Evolutionary conservation across 1,284 basidiomycete species (phyloP).

Genomic region (Xerocomus tenax): DNA sequence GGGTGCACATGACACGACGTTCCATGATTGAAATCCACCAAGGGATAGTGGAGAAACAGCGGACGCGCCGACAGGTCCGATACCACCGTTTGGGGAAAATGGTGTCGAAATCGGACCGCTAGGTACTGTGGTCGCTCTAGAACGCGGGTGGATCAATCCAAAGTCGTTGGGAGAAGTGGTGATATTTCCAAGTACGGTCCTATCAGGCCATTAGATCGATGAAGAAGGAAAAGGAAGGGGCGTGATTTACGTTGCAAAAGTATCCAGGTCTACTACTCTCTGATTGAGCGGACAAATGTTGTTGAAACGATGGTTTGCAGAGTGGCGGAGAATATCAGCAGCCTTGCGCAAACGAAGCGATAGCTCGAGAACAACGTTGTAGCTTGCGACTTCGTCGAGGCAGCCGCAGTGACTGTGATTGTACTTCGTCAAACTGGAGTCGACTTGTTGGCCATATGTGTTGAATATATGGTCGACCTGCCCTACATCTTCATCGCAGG

Average conservation of each 20-base stretch:
- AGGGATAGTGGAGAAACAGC: conserved; percentile 26
- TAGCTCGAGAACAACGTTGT: conserved; percentile 52
- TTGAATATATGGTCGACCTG: conserved; percentile 10
- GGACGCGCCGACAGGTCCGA: conserved; percentile 9
- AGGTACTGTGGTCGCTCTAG: conserved; percentile 12
- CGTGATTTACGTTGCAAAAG: conserved; percentile 46
- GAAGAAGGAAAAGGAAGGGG: neutral
- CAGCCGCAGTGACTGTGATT: conserved; percentile 45
- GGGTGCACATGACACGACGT: conserved; percentile 18
- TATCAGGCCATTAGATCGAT: conserved; percentile 14
- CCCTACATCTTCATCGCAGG: conserved; percentile 12
- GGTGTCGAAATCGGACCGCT: conserved; percentile 1
- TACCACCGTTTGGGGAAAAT: conserved; percentile 10
- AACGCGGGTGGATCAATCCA: conserved; percentile 8
- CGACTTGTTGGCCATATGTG: conserved; percentile 4
- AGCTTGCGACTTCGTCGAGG: conserved; percentile 44
- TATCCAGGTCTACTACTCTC: conserved; percentile 49
- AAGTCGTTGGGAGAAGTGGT: conserved; percentile 24
- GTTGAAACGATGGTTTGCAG: conserved; percentile 41
- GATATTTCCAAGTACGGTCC: conserved; percentile 35
- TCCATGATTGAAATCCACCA: conserved; percentile 30
- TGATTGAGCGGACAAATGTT: conserved; percentile 44
- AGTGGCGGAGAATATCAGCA: conserved; percentile 46
- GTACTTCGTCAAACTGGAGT: conserved; percentile 14
- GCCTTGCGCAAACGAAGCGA: conserved; percentile 54